Percentiles rank a stretch among this genome's conserved stretches.
phyloP scores from a whole-genome alignment of 345 rosid genomes.

The Cardamine occulta region DNA sequence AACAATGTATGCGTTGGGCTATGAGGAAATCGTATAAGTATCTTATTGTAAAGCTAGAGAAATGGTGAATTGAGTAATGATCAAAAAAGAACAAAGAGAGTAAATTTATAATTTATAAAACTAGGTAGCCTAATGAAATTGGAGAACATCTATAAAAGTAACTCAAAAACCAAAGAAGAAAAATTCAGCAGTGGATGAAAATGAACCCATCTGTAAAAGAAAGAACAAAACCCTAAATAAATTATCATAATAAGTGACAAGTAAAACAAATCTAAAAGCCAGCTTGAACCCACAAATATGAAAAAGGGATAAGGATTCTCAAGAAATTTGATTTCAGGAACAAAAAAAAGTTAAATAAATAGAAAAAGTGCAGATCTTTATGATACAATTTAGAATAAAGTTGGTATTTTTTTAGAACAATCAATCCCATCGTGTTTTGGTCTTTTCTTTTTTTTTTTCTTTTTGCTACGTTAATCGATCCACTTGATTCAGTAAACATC shows the following conservation, averaged over 20 bases:
- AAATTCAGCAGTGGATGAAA: conserved; percentile 32
- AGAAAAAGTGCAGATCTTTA: conserved; percentile 37
- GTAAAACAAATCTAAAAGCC: conserved; percentile 44
- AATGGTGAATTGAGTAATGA: conserved; percentile 26
- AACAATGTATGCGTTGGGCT: conserved; percentile 18
- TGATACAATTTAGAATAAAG: conserved; percentile 30
- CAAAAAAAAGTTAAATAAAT: background rate
- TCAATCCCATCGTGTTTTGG: conserved; percentile 20
- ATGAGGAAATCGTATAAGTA: conserved; percentile 23
- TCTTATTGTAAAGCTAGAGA: conserved; percentile 21
- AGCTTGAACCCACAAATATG: conserved; percentile 45
- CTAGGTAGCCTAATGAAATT: conserved; percentile 17
- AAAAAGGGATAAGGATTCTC: conserved; percentile 31
- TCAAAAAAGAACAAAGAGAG: conserved; percentile 3
- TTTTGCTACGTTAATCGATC: conserved; percentile 10
- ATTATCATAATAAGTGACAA: conserved; percentile 25
- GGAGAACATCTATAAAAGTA: conserved; percentile 22
- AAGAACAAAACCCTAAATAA: conserved; percentile 29
- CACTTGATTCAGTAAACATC: conserved; percentile 18
- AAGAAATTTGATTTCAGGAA: conserved; percentile 13
- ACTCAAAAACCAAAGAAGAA: conserved; percentile 13
- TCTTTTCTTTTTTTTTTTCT: background rate
- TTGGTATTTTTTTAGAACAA: conserved; percentile 13
- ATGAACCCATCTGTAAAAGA: conserved; percentile 36
- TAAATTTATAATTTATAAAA: conserved; percentile 2